A percentile compares a stretch with the other conserved stretches of the same genome.
Evolutionary conservation across 805 yeast species (phyloP).

Genomic region (Lipomyces yamadae): DNA sequence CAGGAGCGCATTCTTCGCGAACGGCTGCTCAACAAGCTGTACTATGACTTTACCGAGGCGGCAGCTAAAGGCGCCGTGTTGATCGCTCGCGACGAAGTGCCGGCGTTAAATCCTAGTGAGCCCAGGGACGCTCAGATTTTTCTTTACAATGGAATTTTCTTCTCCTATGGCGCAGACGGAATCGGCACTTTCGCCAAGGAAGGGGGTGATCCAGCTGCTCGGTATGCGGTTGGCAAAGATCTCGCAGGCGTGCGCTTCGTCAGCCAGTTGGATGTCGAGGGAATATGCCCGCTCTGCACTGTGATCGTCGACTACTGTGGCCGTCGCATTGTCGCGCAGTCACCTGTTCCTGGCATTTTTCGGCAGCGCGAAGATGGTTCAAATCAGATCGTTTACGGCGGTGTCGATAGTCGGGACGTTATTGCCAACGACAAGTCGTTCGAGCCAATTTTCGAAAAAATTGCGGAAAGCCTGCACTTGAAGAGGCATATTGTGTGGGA

Average conservation of each 20-base stretch:
- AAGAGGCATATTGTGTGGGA: constrained; percentile 66
- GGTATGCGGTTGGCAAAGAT: constrained; percentile 80
- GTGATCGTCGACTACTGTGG: constrained; percentile 91
- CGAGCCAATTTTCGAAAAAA: constrained; percentile 57
- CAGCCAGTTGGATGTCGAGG: constrained; percentile 66
- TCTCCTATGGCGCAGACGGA: constrained; percentile 74
- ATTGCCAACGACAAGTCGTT: constrained; percentile 60
- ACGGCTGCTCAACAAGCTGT: constrained; percentile 67
- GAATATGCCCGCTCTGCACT: constrained; percentile 74
- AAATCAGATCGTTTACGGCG: constrained; percentile 73
- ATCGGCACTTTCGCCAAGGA: constrained; percentile 65
- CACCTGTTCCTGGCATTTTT: constrained; percentile 93
- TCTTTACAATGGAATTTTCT: constrained; percentile 83
- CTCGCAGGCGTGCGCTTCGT: constrained; percentile 70
- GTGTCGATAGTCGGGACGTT: constrained; percentile 60
- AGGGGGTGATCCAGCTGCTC: constrained; percentile 87
- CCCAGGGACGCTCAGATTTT: constrained; percentile 64
- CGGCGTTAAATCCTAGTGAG: constrained; percentile 82
- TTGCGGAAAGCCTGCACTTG: constrained; percentile 78
- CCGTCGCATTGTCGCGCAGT: constrained; percentile 84
- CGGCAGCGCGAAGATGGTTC: constrained; percentile 49
- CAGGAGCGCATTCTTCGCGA: constrained; percentile 77
- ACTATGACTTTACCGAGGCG: constrained; percentile 73
- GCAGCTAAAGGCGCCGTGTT: constrained; percentile 82
- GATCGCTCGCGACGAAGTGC: constrained; percentile 71